Percentiles rank a stretch among this genome's conserved stretches.
phyloP scores from a whole-genome alignment of 441 rosid species.

The Gossypium aridum region DNA sequence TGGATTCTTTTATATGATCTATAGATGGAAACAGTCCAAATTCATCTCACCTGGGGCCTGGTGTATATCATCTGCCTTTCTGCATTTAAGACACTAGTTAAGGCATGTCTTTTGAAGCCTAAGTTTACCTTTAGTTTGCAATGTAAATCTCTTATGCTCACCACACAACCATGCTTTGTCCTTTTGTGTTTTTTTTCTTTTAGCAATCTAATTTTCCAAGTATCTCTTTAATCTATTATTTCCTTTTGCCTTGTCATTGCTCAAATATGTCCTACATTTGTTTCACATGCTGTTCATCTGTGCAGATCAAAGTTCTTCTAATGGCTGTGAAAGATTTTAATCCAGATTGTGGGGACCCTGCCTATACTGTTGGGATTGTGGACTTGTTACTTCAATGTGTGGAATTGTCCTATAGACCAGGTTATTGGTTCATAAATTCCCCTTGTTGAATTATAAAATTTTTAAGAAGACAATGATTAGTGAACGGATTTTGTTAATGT shows the following conservation, averaged over 20 bases:
- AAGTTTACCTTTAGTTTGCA: neutral
- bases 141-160: neutral
- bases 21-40: neutral
- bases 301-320: constrained; percentile 94
- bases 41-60: neutral
- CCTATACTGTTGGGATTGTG: constrained; percentile 98
- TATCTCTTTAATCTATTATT: neutral
- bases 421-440: constrained; percentile 38
- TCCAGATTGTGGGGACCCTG: constrained; percentile 89
- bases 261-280: neutral
- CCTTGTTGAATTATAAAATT: constrained; percentile 7
- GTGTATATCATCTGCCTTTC: neutral
- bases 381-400: constrained; percentile 99
- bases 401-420: constrained; percentile 92
- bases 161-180: constrained; percentile 5
- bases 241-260: neutral
- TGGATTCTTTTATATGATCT: neutral
- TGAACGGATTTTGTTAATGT: neutral
- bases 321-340: constrained; percentile 96
- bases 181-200: neutral
- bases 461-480: neutral
- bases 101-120: constrained; percentile 1
- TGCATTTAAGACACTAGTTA: neutral
- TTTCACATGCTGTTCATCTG: constrained; percentile 22
- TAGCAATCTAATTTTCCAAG: neutral